phyloP scores from a whole-genome alignment of 495 filamentous ascomycete genomes.

The Neurospora discreta region DNA sequence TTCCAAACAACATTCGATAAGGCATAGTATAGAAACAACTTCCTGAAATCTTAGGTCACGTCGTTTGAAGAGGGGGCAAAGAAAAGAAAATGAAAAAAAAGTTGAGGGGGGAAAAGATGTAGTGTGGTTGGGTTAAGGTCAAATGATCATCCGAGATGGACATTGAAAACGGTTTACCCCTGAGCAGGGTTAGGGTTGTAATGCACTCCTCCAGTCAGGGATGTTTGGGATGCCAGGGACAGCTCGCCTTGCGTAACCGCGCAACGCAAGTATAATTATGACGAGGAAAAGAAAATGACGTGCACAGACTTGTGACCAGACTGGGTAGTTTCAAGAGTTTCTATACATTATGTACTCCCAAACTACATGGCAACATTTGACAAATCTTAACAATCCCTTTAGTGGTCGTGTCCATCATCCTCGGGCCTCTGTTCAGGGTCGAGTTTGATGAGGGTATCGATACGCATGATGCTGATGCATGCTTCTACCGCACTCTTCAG shows the following conservation, averaged over 20 bases:
- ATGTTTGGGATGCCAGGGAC: not conserved
- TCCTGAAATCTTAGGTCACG: not conserved
- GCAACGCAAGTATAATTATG: not conserved
- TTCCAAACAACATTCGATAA: not conserved
- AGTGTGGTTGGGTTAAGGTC: not conserved
- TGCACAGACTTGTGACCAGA: not conserved
- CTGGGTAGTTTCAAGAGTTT: not conserved
- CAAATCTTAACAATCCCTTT: slow-evolving; percentile 9
- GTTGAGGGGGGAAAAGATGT: not conserved
- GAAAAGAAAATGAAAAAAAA: not conserved
- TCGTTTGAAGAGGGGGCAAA: not conserved
- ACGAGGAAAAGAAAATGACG: not conserved
- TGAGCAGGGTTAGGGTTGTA: not conserved
- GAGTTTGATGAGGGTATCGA: slow-evolving; percentile 97
- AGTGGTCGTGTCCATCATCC: slow-evolving; percentile 70
- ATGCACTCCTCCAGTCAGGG: not conserved
- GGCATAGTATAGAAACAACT: not conserved
- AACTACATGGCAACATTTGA: not conserved
- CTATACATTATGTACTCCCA: not conserved
- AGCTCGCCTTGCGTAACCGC: not conserved
- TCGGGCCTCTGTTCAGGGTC: slow-evolving; percentile 76
- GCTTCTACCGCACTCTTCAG: slow-evolving; percentile 98
- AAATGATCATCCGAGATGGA: not conserved
- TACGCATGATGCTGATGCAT: slow-evolving; percentile 98
- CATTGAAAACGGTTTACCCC: not conserved